Evolutionary conservation across 805 yeast species (phyloP).

Genomic region (Metschnikowia colocasiae): DNA sequence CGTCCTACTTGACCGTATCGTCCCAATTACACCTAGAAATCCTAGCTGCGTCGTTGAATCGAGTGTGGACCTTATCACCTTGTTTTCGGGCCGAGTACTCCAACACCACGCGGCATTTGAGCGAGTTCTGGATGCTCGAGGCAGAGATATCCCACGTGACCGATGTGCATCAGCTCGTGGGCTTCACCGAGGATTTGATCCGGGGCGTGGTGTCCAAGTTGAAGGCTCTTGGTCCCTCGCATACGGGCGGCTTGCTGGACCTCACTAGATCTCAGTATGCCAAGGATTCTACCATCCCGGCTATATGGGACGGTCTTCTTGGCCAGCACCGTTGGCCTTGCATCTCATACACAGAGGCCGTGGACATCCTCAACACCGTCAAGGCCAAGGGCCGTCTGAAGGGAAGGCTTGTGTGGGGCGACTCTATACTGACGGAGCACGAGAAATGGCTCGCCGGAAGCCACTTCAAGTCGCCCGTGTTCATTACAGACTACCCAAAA

Average conservation of each 20-base stretch:
- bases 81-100: slow-evolving; percentile 89
- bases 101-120: slow-evolving; percentile 84
- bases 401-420: slow-evolving; percentile 56
- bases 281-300: slow-evolving; percentile 34
- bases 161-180: slow-evolving; percentile 56
- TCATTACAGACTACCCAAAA: slow-evolving; percentile 84
- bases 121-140: slow-evolving; percentile 98
- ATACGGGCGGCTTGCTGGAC: slow-evolving; percentile 22
- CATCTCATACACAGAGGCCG: slow-evolving; percentile 74
- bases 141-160: slow-evolving; percentile 75
- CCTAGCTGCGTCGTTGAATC: slow-evolving; percentile 62
- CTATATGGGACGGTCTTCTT: slow-evolving; percentile 60
- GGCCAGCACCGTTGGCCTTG: slow-evolving; percentile 53
- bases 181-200: slow-evolving; percentile 68
- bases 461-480: slow-evolving; percentile 68
- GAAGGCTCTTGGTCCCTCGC: background rate
- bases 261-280: slow-evolving; percentile 35
- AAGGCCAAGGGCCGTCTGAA: slow-evolving; percentile 39
- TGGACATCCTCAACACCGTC: slow-evolving; percentile 45
- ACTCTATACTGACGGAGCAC: slow-evolving; percentile 73
- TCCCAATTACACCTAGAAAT: slow-evolving; percentile 90
- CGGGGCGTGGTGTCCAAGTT: slow-evolving; percentile 25
- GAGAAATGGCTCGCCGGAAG: slow-evolving; percentile 86
- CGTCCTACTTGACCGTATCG: slow-evolving; percentile 79
- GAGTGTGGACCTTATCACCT: slow-evolving; percentile 89